A percentile compares a stretch with the other conserved stretches of the same genome.
Evolutionary conservation across 2,329 filamentous ascomycete genomes (phyloP).

Genomic region (Triangularia setosa): DNA sequence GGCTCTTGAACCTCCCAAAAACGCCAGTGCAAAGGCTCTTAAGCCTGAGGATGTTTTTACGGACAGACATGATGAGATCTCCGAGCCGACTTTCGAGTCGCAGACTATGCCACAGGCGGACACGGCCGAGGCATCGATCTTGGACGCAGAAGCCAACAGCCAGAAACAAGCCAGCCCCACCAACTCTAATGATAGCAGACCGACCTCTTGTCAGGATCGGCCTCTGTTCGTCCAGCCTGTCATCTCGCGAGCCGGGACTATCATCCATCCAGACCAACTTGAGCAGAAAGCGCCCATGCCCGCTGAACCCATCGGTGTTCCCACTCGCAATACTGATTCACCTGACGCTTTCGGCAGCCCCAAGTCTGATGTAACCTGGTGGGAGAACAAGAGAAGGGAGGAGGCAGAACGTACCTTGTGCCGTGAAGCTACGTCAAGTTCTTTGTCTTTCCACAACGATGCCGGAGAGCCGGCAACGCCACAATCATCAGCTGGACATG

Average conservation of each 20-base stretch:
- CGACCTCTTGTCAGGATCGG: neutral
- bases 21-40: conserved; percentile 1
- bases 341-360: neutral
- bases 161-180: neutral
- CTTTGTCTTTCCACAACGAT: neutral
- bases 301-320: neutral
- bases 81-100: neutral
- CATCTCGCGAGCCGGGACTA: neutral
- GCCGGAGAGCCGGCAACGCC: neutral
- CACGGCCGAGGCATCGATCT: neutral
- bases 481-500: neutral
- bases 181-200: neutral
- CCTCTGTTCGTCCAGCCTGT: conserved; percentile 2
- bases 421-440: neutral
- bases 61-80: neutral
- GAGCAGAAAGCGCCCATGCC: neutral
- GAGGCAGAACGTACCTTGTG: neutral
- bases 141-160: neutral
- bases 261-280: neutral
- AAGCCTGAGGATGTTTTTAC: neutral
- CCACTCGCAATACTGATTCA: neutral
- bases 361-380: conserved; percentile 3
- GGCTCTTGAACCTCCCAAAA: neutral
- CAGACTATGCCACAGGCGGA: neutral
- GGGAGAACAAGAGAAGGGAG: conserved; percentile 2